A percentile compares a stretch with the other conserved stretches of the same genome.
Conservation (phyloP, 805 yeast genomes). For the Kluyveromyces starmeri region DNA sequence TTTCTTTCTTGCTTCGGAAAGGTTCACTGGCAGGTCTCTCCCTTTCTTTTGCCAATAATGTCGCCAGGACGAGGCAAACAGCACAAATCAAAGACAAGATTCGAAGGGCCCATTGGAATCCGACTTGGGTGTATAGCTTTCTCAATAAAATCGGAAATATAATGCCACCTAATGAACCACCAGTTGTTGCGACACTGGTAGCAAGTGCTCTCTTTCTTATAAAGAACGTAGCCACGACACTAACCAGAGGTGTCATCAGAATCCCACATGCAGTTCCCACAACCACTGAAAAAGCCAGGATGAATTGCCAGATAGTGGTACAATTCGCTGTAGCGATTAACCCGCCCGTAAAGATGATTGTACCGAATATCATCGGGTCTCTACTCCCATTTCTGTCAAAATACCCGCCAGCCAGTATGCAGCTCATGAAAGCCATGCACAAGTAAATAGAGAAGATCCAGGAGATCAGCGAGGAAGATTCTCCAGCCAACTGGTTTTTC, state of each 20-base stretch:
- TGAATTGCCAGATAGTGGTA: conserved; percentile 47
- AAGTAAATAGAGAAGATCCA: conserved; percentile 63
- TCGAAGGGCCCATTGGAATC: conserved; percentile 54
- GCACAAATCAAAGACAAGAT: conserved; percentile 41
- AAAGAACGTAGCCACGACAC: conserved; percentile 63
- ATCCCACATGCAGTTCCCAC: conserved; percentile 54
- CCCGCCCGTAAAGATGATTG: conserved; percentile 41
- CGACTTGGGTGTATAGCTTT: conserved; percentile 40
- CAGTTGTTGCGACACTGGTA: conserved; percentile 40
- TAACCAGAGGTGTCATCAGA: conserved; percentile 50
- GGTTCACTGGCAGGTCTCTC: conserved; percentile 24
- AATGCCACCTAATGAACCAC: conserved; percentile 42
- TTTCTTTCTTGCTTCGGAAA: conserved; percentile 31
- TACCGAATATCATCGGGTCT: conserved; percentile 36
- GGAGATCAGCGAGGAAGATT: conserved; percentile 43
- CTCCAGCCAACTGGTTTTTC: conserved; percentile 41
- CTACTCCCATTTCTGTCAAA: conserved; percentile 56
- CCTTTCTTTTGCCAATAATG: conserved; percentile 35
- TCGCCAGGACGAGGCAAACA: conserved; percentile 31
- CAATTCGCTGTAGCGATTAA: conserved; percentile 51
- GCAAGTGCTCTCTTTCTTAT: conserved; percentile 49
- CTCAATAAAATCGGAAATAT: conserved; percentile 43
- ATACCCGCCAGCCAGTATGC: conserved; percentile 47
- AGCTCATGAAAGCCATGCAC: conserved; percentile 43
- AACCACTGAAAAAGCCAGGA: conserved; percentile 47